Evolutionary conservation across 2,329 filamentous ascomycete species (phyloP), one percentile per base, ranked within the genome.

Genomic region (Chrysoporthe puriensis): DNA sequence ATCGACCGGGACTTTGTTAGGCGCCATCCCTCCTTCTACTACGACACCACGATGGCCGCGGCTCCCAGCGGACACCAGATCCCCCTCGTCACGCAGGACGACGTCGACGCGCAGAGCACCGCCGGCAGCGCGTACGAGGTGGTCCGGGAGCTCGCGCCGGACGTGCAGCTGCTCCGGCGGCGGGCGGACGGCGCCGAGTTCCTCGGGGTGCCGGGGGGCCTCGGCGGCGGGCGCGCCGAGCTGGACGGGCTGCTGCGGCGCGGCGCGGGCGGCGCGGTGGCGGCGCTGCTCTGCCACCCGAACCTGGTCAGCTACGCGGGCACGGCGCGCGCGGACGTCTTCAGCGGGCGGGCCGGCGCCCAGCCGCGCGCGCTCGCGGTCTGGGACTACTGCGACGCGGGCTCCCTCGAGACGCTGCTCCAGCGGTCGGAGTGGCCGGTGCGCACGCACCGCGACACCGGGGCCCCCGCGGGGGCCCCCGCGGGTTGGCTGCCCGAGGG

Each of bases 341-440:
- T 71, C 42, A 71, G 69, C 16, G 70, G 67, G 9, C 56, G 66
- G 7, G 54, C 26, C 66, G 43, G 18, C 63, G 66, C 26, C 26
- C 59, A 70, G 59, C 40, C 43, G 59, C 32, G 67, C 42, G 9
- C 52, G 64, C 44, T 59, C 44, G 9, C 68, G 18, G 75, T 87
- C 32, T 86, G 81, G 80, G 85, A 88, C 73, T 82, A 79, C 65
- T 86, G 84, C 75, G 82, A 86, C 68, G 84, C 81, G 4, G 84
- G 84, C 44, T 83, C 78, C 52, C 79, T 88, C 46, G 77, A 78
- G 34, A 77, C 78, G 42, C 71, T 86, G 13, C 58, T 76, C 2
- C 72, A 75, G 18, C 70, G 76, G 36, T 71, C 72, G 63, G 70
- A 75, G 36, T 71, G 70, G 54, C 66, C 68, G 36, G n/a, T 69